These are phyloP conservation scores for Cryptococcus sp. DNA, from an alignment of 1,284 basidiomycete species.

Conservation along the genomic window DNA sequence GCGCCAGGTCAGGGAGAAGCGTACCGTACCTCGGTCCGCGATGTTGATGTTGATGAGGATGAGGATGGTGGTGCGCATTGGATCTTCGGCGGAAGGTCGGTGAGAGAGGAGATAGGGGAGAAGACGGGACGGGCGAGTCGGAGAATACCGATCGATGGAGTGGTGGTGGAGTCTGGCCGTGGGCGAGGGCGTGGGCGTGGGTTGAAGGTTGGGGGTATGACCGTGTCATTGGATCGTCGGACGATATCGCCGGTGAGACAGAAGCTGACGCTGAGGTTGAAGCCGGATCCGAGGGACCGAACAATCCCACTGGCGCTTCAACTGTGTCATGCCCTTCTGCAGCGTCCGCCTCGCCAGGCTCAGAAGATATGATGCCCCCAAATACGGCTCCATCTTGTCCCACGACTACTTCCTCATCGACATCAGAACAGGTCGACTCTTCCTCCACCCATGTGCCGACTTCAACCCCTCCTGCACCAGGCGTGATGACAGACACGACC, in stretches of 20 bases:
- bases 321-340: neutral
- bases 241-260: too few species aligned
- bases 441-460: constrained; percentile 54
- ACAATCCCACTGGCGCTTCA: neutral
- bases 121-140: constrained; percentile 7
- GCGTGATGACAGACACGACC: constrained; percentile 64
- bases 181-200: neutral
- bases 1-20: constrained; percentile 49
- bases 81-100: neutral
- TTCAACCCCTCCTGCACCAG: constrained; percentile 50
- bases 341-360: neutral
- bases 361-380: constrained; percentile 7
- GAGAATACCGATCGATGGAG: constrained; percentile 6
- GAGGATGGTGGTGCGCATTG: constrained; percentile 2
- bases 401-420: constrained; percentile 26
- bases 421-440: constrained; percentile 21
- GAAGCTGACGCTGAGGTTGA: too few species aligned
- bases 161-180: constrained; percentile 2
- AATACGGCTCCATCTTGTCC: constrained; percentile 27
- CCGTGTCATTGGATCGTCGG: constrained; percentile 3
- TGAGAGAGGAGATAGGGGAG: constrained; percentile 7
- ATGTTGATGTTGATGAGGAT: constrained; percentile 10
- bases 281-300: too few species aligned
- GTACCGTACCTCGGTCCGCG: constrained; percentile 45
- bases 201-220: constrained; percentile 7